Base-by-base conservation (phyloP, 306 rosid genomes). In the Quercus variabilis region DNA sequence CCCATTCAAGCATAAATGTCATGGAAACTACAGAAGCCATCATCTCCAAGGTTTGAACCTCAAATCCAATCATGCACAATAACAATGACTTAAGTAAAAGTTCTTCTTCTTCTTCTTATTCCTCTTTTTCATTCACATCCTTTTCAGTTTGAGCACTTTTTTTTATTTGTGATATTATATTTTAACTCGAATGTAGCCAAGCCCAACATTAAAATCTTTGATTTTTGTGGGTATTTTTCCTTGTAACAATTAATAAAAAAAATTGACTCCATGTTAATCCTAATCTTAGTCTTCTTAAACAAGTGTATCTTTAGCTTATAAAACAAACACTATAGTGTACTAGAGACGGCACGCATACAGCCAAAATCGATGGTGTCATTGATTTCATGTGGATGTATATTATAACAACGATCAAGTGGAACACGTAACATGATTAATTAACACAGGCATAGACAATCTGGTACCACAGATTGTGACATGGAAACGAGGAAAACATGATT, bases 401-500 rank as follows among this genome's bases (percentile, higher is more conserved):
- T 8, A 33, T 9, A 64, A 64, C 13, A 64, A 28, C 14, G 41
- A 25, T 19, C 60, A 23, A 75, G 57, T 59, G 58, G 81, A 73
- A 81, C 35, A 73, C 23, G 74, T 63, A 59, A 79, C 74, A 79
- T 58, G 83, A 77, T 78, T 65, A 54, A 84, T 80, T 81, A 75
- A 14, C 78, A 76, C 80, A 82, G 83, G 74, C 82, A 78, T 71
- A 79, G 69, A 49, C 68, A 62, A 62, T 56, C 79, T 19, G 60
- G 25, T 23, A 41, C 23, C 78, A 56, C 59, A 74, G 79, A 79
- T 79, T 62, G 74, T 63, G 86, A 67, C 74, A 57, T 68, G 75
- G 56, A 49, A 49, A 73, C 52, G 21, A 30, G 54, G 41, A n/a
- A 11, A 75, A 78, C 59, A 58, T 33, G 74, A 55, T 59, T 30